These are phyloP conservation scores for Wickerhamiella shivajii DNA, from an alignment of 805 yeast genomes.

Conservation along the genomic window DNA sequence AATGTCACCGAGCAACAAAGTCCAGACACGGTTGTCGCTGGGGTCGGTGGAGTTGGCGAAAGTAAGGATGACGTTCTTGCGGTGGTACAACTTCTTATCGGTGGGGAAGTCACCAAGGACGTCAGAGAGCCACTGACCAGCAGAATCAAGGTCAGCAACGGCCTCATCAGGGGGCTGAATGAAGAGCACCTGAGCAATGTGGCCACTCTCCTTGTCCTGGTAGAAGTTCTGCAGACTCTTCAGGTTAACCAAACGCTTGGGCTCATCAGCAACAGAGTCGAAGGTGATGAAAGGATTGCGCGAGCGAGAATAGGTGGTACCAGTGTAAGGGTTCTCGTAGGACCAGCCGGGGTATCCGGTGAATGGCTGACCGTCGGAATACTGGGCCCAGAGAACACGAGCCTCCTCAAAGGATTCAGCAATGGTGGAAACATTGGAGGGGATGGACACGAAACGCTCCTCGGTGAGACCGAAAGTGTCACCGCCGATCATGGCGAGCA, in stretches of 20 bases:
- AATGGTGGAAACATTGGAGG: slow-evolving; percentile 33
- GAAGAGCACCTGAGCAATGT: slow-evolving; percentile 38
- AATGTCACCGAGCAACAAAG: slow-evolving; percentile 36
- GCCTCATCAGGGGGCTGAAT: slow-evolving; percentile 42
- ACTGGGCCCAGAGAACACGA: slow-evolving; percentile 39
- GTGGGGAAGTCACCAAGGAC: slow-evolving; percentile 28
- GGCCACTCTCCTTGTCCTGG: slow-evolving; percentile 27
- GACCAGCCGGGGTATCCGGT: slow-evolving; percentile 37
- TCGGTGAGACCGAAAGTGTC: slow-evolving; percentile 35
- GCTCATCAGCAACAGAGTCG: slow-evolving; percentile 27
- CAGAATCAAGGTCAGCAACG: slow-evolving; percentile 33
- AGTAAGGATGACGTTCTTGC: slow-evolving; percentile 34
- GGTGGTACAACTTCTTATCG: slow-evolving; percentile 31
- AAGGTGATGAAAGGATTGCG: slow-evolving; percentile 35
- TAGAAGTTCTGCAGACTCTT: slow-evolving; percentile 35
- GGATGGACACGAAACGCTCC: slow-evolving; percentile 33
- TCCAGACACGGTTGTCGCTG: slow-evolving; percentile 32
- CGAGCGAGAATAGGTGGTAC: slow-evolving; percentile 38
- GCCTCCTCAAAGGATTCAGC: slow-evolving; percentile 35
- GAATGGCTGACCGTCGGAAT: slow-evolving; percentile 40
- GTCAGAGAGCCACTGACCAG: slow-evolving; percentile 33
- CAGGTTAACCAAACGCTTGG: slow-evolving; percentile 30
- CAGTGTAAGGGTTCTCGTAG: slow-evolving; percentile 25
- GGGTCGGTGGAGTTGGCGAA: slow-evolving; percentile 37
- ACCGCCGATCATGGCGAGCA: slow-evolving; percentile 36